Evolutionary conservation across 805 yeast genomes (phyloP), one percentile per base, ranked within the genome.

Genomic region (Hemisphaericaspora nanyangensis): DNA sequence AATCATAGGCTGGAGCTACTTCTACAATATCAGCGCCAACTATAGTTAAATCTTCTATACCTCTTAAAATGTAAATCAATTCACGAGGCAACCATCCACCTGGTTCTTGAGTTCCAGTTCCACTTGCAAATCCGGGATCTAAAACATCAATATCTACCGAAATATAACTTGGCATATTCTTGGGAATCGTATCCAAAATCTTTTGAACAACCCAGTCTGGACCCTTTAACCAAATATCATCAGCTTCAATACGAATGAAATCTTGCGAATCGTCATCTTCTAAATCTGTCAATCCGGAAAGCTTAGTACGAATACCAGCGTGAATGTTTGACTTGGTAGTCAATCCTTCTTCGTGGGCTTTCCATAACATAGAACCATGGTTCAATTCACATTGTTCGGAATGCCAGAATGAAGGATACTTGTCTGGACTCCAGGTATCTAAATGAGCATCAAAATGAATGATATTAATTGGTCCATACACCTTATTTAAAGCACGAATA

Each of bases 321-420:
- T 86, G 95, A 31, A 83, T 68, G 51, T 85, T 83, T 35, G 74
- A 60, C 35, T 67, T 65, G 24, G 77, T 64, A 24, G 83, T 58
- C 37, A 84, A 63, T 0, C 85, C 89, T 54, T 86, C 95, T 42
- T 81, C 69, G 38, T 62, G 59, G 6, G 91, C 91, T 71, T 81
- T 74, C 93, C 93, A 85, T 28, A 86, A 68, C 90, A 86, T 84
- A 6, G 93, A 80, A 5, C 95, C 95, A 54, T 86, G 95, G 30
- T 85, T 86, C 58, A 82, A 74, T 35, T 80, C 78, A 30, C 75
- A 65, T 49, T 72, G 74, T 27, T 72, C 71, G n/a, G 78, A 66
- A 49, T 66, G 68, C 82, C 82, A 77, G 52, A 70, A 75, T 13
- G 79, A 64, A 17, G 86, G 84, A 53, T 84, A 85, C 55, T 79